Percentiles rank a stretch among this genome's conserved stretches.
phyloP scores from a whole-genome alignment of 306 rosid genomes.

The Gynostemma pentaphyllum region DNA sequence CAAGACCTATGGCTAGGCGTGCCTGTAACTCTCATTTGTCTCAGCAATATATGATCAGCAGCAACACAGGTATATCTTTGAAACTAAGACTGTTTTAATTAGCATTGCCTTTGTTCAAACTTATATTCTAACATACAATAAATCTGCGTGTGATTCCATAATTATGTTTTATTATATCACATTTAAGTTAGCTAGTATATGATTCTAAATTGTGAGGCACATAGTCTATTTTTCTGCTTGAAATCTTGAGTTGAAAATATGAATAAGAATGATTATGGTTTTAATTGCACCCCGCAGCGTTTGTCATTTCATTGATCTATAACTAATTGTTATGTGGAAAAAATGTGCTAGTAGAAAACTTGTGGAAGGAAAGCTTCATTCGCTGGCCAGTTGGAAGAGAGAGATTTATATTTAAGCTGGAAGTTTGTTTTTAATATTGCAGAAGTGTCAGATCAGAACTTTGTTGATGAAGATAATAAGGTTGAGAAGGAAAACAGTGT shows the following conservation, averaged over 20 bases:
- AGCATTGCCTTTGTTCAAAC: not conserved
- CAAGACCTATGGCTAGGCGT: slow-evolving; percentile 1
- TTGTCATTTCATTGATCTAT: slow-evolving; percentile 1
- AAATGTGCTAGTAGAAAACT: too few species aligned
- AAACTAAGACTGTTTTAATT: not conserved
- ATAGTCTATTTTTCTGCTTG: not conserved
- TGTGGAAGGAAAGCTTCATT: too few species aligned
- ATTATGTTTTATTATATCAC: not conserved
- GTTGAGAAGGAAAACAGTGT: slow-evolving; percentile 6
- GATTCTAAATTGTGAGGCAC: not conserved
- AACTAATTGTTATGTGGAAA: not conserved
- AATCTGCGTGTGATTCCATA: not conserved
- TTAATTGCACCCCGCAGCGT: not conserved
- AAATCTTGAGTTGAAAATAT: not conserved
- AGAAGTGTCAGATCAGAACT: slow-evolving; percentile 77
- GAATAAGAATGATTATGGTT: not conserved
- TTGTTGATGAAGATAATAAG: slow-evolving; percentile 40
- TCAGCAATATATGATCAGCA: not conserved
- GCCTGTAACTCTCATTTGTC: not conserved
- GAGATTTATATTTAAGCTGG: not conserved
- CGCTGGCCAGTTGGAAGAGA: not conserved
- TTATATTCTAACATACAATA: not conserved
- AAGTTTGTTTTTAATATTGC: slow-evolving; percentile 4
- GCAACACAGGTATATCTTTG: not conserved
- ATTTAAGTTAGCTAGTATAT: not conserved